Conservation (phyloP, 2,329 filamentous ascomycete species). For the Phialophora tarda region DNA sequence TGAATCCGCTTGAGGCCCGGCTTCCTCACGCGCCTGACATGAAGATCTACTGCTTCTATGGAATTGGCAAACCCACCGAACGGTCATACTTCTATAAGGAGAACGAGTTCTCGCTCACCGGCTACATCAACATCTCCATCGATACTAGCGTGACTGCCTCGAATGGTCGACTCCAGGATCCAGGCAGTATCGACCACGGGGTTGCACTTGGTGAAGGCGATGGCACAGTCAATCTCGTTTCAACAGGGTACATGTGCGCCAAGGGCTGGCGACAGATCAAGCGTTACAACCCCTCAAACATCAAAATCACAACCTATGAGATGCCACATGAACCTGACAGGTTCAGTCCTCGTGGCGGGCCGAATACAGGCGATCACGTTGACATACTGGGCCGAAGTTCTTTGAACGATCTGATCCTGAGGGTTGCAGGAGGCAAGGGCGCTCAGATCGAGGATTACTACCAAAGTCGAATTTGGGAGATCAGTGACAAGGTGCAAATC, state of each 20-base stretch:
- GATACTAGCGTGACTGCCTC: constrained; percentile 65
- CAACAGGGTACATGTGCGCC: constrained; percentile 94
- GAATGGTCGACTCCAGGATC: constrained; percentile 54
- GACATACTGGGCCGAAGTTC: constrained; percentile 90
- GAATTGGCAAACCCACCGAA: constrained; percentile 89
- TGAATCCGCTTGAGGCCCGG: constrained; percentile 92
- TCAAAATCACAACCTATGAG: constrained; percentile 83
- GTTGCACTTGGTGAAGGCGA: constrained; percentile 97
- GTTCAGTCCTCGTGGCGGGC: constrained; percentile 78
- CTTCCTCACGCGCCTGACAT: constrained; percentile 84
- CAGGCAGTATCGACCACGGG: constrained; percentile 70
- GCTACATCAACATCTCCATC: constrained; percentile 71
- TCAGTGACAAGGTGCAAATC: constrained; percentile 82
- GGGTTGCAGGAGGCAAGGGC: constrained; percentile 83
- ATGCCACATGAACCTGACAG: constrained; percentile 96
- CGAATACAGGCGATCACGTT: constrained; percentile 85
- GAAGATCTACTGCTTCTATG: constrained; percentile 98
- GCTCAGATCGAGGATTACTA: constrained; percentile 77
- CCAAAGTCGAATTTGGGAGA: constrained; percentile 79
- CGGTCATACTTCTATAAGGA: constrained; percentile 88
- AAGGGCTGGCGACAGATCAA: constrained; percentile 86
- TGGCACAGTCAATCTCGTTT: constrained; percentile 92
- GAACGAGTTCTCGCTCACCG: constrained; percentile 56
- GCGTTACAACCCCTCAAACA: constrained; percentile 86
- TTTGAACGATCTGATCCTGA: constrained; percentile 87